Evolutionary conservation across 208 protist genomes (phyloP), one percentile per base, ranked within the genome.

Genomic region (Leptomonas pyrrhocoris): DNA sequence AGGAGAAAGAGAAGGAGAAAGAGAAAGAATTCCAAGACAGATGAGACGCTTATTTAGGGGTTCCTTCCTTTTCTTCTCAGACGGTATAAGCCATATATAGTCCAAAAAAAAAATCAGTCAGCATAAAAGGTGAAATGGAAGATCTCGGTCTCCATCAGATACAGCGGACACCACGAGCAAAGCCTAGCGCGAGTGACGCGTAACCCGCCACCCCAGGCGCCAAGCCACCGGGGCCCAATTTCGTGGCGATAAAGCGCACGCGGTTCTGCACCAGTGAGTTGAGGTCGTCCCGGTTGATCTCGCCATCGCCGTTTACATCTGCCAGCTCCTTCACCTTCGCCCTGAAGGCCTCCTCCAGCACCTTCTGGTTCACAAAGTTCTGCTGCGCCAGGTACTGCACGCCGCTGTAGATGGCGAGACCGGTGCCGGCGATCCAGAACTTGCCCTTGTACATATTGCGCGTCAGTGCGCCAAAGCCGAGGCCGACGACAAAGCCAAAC

Each of bases 351-450:
- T 57, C 45, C 73, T 85, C 78, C 42, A 86, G 66, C 25, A 76
- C 49, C 30, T 77, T 60, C 62, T 79, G 60, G 51, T 93, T 83
- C 5, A 93, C 74, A 71, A 80, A 83, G 59, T 86, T 89, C 72
- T 79, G 60, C 78, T 93, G 84, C 21, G 79, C 78, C 13, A 88
- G 53, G 68, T 86, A 93, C 78, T 88, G 87, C 28, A 86, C 13
- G 12, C 71, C 79, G 18, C 58, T 79, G 79, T 90, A 90, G 19
- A 46, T 34, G 13, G 31, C 23, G 21, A 86, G 50, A 30, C 84
- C 75, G 16, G 76, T 72, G 15, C 64, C 57, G 8, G 79, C 61
- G 40, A 93, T 90, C 55, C 67, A 56, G 51, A 61, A 76, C 63
- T 83, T 85, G 28, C 62, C 50, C 53, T 66, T 65, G 74, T 86